phyloP scores from a whole-genome alignment of 1,284 basidiomycete genomes.

The Cryptococcus depauperatus region DNA sequence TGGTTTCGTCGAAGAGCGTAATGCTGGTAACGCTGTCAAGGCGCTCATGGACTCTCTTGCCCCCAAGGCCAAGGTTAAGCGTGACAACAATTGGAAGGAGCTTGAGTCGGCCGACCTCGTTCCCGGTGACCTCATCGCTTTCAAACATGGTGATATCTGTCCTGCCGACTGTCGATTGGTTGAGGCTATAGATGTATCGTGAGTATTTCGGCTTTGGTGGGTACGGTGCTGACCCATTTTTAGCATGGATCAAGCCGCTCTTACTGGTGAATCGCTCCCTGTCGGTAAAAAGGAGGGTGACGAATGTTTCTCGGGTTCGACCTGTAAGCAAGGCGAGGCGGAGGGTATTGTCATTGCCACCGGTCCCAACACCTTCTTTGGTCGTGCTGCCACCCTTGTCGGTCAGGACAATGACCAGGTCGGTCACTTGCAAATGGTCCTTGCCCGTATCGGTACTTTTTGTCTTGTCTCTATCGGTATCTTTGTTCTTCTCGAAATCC shows the following conservation, averaged over 20 bases:
- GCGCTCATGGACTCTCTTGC: slow-evolving; percentile 98
- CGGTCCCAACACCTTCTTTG: slow-evolving; percentile 92
- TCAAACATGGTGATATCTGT: slow-evolving; percentile 97
- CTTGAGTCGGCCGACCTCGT: slow-evolving; percentile 82
- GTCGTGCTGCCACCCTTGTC: slow-evolving; percentile 88
- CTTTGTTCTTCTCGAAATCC: slow-evolving; percentile 82
- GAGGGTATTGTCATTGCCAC: slow-evolving; percentile 96
- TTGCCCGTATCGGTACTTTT: slow-evolving; percentile 92
- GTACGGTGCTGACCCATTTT: slow-evolving; percentile 3
- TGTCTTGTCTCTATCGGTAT: slow-evolving; percentile 88
- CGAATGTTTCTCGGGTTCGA: slow-evolving; percentile 95
- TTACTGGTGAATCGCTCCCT: slow-evolving; percentile 92
- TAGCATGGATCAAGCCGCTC: slow-evolving; percentile 83
- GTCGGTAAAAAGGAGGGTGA: slow-evolving; percentile 82
- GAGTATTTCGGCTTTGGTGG: slow-evolving; percentile 11
- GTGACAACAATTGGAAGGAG: slow-evolving; percentile 72
- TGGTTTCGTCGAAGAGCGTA: slow-evolving; percentile 96
- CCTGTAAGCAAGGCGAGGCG: slow-evolving; percentile 94
- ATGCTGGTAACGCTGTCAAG: slow-evolving; percentile 90
- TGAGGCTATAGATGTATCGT: slow-evolving; percentile 86
- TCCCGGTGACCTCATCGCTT: slow-evolving; percentile 86
- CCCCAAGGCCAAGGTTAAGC: slow-evolving; percentile 88
- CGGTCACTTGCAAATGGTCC: slow-evolving; percentile 95
- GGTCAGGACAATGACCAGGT: slow-evolving; percentile 92
- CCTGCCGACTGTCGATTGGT: slow-evolving; percentile 91